Conservation (phyloP, 2,329 filamentous ascomycete species). For the Coniochaeta sp. region DNA sequence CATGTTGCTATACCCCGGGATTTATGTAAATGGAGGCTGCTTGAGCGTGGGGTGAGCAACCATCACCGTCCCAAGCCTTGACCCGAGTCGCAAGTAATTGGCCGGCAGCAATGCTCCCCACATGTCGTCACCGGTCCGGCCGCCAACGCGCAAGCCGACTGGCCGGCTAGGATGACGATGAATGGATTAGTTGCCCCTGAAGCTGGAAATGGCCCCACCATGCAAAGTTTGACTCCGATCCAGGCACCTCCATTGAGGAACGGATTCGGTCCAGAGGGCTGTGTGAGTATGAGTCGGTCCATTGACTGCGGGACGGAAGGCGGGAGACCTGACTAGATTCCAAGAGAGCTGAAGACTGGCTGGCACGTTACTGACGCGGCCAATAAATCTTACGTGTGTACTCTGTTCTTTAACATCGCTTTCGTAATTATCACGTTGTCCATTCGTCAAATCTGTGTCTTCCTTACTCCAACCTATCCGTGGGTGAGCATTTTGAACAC, state of each 20-base stretch:
- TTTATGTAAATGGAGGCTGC: neutral
- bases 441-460: neutral
- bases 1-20: neutral
- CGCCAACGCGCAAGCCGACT: neutral
- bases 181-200: neutral
- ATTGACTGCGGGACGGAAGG: neutral
- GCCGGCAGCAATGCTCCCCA: neutral
- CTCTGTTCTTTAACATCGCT: neutral
- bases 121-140: neutral
- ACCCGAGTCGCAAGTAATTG: neutral
- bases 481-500: neutral
- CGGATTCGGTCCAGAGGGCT: neutral
- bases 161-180: neutral
- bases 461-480: neutral
- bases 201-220: neutral
- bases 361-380: neutral
- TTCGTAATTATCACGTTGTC: neutral
- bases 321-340: neutral
- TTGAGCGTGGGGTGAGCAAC: neutral
- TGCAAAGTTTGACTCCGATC: constrained; percentile 1
- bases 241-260: neutral
- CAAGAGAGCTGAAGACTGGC: neutral
- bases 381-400: neutral
- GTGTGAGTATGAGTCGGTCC: neutral
- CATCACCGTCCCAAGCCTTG: neutral